phyloP scores from a whole-genome alignment of 208 protist species.

The Leishmania martiniquensis region DNA sequence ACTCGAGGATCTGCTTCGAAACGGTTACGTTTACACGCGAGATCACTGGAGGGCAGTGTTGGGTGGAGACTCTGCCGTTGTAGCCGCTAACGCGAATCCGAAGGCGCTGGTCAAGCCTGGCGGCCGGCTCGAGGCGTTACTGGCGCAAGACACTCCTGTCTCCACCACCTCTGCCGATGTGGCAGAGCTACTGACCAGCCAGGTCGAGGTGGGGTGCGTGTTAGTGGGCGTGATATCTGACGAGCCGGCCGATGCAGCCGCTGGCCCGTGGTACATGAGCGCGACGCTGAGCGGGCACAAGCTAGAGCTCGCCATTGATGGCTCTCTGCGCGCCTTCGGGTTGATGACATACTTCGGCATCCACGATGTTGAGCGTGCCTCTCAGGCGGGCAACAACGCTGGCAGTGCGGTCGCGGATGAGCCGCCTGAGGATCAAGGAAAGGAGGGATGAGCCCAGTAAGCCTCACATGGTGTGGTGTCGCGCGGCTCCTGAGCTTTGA shows the following conservation, averaged over 20 bases:
- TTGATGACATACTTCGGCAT: constrained; percentile 75
- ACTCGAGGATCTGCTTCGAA: constrained; percentile 62
- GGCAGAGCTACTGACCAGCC: constrained; percentile 34
- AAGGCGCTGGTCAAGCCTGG: constrained; percentile 44
- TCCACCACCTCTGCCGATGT: constrained; percentile 15
- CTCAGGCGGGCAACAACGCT: neutral
- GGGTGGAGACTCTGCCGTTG: constrained; percentile 27
- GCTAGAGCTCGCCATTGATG: constrained; percentile 85
- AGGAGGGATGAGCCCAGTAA: constrained; percentile 3
- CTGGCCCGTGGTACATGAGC: constrained; percentile 74
- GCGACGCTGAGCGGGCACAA: constrained; percentile 82
- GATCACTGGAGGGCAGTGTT: constrained; percentile 76
- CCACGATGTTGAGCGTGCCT: constrained; percentile 22
- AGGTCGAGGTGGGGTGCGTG: constrained; percentile 68
- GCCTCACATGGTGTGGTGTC: neutral
- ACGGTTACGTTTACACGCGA: constrained; percentile 72
- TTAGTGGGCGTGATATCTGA: constrained; percentile 53
- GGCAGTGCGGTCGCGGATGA: neutral
- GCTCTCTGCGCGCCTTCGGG: constrained; percentile 75
- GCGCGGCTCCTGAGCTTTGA: neutral
- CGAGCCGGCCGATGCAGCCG: constrained; percentile 18
- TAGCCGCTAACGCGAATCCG: constrained; percentile 17
- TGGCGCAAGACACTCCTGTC: constrained; percentile 25
- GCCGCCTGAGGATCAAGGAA: constrained; percentile 7
- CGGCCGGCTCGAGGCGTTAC: constrained; percentile 32